Evolutionary conservation across 768 basidiomycete genomes (phyloP).

Genomic region (Tylopilus sp.): DNA sequence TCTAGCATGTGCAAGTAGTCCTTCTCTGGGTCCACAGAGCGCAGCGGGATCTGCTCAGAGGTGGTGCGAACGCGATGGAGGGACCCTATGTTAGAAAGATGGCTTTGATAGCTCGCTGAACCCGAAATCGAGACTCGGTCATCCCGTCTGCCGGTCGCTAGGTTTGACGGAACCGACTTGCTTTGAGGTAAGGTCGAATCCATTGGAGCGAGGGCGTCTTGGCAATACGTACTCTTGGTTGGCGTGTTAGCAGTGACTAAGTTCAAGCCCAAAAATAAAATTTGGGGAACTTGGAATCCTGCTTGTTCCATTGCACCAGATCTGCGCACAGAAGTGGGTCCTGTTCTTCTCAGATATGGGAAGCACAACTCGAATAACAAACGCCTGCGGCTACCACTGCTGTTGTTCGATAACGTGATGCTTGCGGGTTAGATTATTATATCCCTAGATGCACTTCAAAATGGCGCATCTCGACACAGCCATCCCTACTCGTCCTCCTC

Average conservation of each 20-base stretch:
- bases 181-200: conserved; percentile 19
- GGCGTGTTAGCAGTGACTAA: too few relatives aligned
- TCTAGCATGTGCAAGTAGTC: conserved; percentile 16
- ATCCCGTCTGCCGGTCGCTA: conserved; percentile 14
- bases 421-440: conserved; percentile 13
- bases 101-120: conserved; percentile 44
- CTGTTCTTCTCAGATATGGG: background rate
- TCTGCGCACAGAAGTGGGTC: too few relatives aligned
- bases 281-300: background rate
- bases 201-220: conserved; percentile 11
- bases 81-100: conserved; percentile 42
- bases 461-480: conserved; percentile 14
- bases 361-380: conserved; percentile 1
- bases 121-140: conserved; percentile 28
- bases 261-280: too few relatives aligned
- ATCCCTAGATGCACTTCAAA: conserved; percentile 9
- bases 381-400: too few relatives aligned
- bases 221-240: too few relatives aligned
- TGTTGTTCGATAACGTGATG: too few relatives aligned
- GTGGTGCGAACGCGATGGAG: conserved; percentile 37
- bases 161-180: conserved; percentile 24
- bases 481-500: conserved; percentile 66
- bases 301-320: too few relatives aligned
- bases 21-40: background rate
- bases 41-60: conserved; percentile 21